A percentile compares a stretch with the other conserved stretches of the same genome.
Evolutionary conservation across 2,329 filamentous ascomycete genomes (phyloP).

Genomic region (Colletotrichum zoysiae): DNA sequence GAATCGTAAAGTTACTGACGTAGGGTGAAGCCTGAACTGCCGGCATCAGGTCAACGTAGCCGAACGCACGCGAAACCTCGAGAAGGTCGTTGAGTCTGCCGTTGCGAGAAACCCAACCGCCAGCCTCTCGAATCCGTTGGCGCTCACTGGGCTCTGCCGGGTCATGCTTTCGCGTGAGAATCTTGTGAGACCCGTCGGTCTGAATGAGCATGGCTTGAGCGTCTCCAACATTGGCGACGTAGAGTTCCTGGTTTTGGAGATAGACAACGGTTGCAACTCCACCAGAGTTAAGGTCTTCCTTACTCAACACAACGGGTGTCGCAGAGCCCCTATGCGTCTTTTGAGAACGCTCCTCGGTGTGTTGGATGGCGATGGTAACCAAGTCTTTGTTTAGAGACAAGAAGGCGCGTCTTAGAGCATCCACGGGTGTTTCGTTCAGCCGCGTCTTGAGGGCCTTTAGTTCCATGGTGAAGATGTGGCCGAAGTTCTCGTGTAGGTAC

Average conservation of each 20-base stretch:
- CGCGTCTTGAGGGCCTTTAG: constrained; percentile 77
- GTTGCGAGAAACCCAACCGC: constrained; percentile 94
- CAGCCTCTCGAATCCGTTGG: constrained; percentile 90
- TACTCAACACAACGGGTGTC: constrained; percentile 81
- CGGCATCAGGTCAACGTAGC: constrained; percentile 92
- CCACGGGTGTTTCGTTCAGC: constrained; percentile 79
- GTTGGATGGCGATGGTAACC: constrained; percentile 84
- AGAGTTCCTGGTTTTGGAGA: constrained; percentile 89
- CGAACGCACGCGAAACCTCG: constrained; percentile 93
- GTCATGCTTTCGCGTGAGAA: constrained; percentile 92
- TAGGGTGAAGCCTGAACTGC: constrained; percentile 92
- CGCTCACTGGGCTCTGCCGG: constrained; percentile 88
- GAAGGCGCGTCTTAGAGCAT: constrained; percentile 89
- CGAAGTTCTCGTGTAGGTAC: constrained; percentile 96
- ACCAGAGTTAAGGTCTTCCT: constrained; percentile 90
- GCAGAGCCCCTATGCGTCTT: constrained; percentile 78
- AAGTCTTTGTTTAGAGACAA: constrained; percentile 93
- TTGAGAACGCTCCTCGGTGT: constrained; percentile 78
- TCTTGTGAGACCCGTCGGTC: constrained; percentile 84
- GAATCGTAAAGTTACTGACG: constrained; percentile 81
- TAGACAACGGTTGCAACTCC: constrained; percentile 94
- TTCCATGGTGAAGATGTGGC: constrained; percentile 84
- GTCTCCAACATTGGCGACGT: constrained; percentile 95
- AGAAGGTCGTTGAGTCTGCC: constrained; percentile 93
- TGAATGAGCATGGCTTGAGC: constrained; percentile 96